Percentiles rank a stretch among this genome's conserved stretches.
Evolutionary conservation across 306 rosid genomes (phyloP).

Genomic region (Castanea mollissima): DNA sequence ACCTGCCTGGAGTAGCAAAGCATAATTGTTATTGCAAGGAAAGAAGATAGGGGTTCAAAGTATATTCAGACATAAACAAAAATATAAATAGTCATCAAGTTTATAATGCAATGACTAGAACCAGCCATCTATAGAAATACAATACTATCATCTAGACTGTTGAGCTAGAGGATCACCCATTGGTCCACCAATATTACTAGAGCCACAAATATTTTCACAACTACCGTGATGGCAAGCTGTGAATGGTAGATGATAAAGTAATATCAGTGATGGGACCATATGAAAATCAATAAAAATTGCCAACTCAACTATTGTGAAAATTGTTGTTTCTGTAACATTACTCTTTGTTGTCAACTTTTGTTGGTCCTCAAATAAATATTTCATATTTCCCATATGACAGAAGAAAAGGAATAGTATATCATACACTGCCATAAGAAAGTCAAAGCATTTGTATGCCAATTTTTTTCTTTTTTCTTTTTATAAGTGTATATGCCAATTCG

Average conservation of each 20-base stretch:
- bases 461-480: no score
- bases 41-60: not conserved
- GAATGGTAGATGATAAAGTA: no score
- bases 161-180: not conserved
- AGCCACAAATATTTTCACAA: no score
- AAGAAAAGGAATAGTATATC: not conserved
- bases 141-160: not conserved
- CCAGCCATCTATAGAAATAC: not conserved
- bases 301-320: no score
- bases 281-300: no score
- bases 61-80: not conserved
- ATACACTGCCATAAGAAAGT: not conserved
- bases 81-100: not conserved
- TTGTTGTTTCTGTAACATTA: no score
- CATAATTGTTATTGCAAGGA: conserved; percentile 6
- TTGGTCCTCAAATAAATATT: not conserved
- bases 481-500: not conserved
- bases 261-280: no score
- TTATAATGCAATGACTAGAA: not conserved
- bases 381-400: not conserved
- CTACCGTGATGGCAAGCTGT: no score
- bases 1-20: conserved; percentile 60
- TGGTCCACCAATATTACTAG: not conserved
- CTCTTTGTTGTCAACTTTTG: not conserved
- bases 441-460: no score